Base-by-base conservation (phyloP, 2,329 filamentous ascomycete genomes). In the Mollisiaceae sp. region DNA sequence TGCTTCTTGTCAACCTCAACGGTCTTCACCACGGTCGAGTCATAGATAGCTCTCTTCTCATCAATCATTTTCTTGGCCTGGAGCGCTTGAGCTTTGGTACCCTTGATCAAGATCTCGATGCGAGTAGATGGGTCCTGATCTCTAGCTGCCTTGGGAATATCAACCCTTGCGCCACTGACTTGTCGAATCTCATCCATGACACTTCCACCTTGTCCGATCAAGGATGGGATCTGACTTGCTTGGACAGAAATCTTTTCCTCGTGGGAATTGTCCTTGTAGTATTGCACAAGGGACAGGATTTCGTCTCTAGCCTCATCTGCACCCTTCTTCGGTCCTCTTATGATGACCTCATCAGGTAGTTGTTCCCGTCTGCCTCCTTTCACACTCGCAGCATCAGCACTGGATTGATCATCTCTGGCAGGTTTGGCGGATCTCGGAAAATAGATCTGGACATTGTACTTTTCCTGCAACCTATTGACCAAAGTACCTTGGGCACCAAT, bases 1-100 rank as follows among this genome's bases (percentile, higher is more conserved):
- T 95, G 89, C 82, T 96, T 97, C 82, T 93, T 92, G 72, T 98
- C 94, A n/a, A 99, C 89, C 39, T 96, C 91, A 58, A 99, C 83
- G 14, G 89, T 93, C 80, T 90, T 89, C 18, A 89, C 87, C 59
- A 97, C 85, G n/a, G 92, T 97, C 70, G 95, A 89, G 74, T 98
- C 93, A 72, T 97, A 97, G 22, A 93, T 84, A 67, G 89, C 90
- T 62, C 91, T 90, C 80, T 94, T 93, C 80, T 95, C 91, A 77
- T 94, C 89, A 27, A 99, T 85, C 59, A 95, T 81, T 81, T 95
- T 95, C 86, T 95, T 95, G 4, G 95, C 94, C 71, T 94, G 91
- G 58, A 93, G 89, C 59, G 99, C 95, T 76, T 95, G 91, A 71
- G 91, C 83, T 82, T 97, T 95, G 27, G 93, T 97, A 62, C 95